phyloP scores from a whole-genome alignment of 2,329 filamentous ascomycete genomes.

The Penicillium hesseltinei region DNA sequence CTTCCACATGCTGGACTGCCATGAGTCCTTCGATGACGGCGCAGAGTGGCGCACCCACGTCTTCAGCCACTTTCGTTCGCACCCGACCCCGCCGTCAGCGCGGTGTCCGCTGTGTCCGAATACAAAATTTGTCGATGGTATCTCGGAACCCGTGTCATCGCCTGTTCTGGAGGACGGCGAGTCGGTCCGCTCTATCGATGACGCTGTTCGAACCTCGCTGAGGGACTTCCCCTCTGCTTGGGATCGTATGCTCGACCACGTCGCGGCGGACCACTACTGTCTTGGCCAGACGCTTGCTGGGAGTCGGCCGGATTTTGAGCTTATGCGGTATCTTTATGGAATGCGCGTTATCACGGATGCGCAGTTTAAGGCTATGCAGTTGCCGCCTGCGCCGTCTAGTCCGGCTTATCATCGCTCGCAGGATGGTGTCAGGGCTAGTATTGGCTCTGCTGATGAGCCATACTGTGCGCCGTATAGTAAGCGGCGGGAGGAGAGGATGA shows the following conservation, averaged over 20 bases:
- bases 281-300: conserved; percentile 42
- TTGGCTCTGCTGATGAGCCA: conserved; percentile 42
- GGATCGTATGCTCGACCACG: conserved; percentile 44
- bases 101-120: conserved; percentile 45
- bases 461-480: conserved; percentile 41
- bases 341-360: conserved; percentile 43
- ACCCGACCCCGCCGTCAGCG: conserved; percentile 40
- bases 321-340: conserved; percentile 48
- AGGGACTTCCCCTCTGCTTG: conserved; percentile 33
- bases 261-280: conserved; percentile 42
- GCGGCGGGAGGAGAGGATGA: conserved; percentile 40
- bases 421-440: conserved; percentile 36
- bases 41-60: conserved; percentile 46
- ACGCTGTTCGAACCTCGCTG: neutral
- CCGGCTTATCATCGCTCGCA: conserved; percentile 39
- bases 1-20: conserved; percentile 48
- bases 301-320: conserved; percentile 43
- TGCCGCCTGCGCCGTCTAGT: conserved; percentile 38
- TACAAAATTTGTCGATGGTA: conserved; percentile 20
- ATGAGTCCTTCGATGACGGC: conserved; percentile 39
- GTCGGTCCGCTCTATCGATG: neutral
- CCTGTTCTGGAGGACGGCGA: neutral
- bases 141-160: conserved; percentile 15
- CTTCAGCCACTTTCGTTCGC: conserved; percentile 45
- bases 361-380: conserved; percentile 46